phyloP scores from a whole-genome alignment of 1,284 basidiomycete genomes.

The Somion occarium region DNA sequence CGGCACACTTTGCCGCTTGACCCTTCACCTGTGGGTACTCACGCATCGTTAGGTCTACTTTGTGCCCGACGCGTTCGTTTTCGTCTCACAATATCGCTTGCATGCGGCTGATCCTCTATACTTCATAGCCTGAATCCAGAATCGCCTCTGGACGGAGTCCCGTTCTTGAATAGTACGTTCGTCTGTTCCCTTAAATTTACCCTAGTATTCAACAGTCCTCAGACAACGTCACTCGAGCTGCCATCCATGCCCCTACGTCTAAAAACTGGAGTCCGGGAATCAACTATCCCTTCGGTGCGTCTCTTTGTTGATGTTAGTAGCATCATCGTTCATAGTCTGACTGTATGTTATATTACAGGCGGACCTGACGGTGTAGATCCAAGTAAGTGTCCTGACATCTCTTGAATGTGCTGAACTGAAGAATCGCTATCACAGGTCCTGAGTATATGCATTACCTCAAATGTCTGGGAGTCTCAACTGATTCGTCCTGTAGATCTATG shows the following conservation, averaged over 20 bases:
- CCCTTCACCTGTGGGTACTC: neutral
- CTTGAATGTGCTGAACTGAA: neutral
- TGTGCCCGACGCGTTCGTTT: conserved; percentile 25
- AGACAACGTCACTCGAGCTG: conserved; percentile 30
- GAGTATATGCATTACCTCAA: conserved; percentile 5
- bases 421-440: conserved; percentile 3
- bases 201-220: neutral
- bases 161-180: conserved; percentile 55
- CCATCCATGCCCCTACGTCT: conserved; percentile 66
- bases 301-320: neutral
- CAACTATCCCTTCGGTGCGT: conserved; percentile 41
- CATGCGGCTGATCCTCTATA: neutral
- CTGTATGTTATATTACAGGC: neutral
- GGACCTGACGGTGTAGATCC: conserved; percentile 12
- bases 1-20: neutral
- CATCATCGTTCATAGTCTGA: no score
- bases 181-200: neutral
- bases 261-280: conserved; percentile 49
- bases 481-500: conserved; percentile 16
- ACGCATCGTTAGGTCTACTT: conserved; percentile 19
- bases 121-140: conserved; percentile 10
- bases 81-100: neutral
- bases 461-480: neutral
- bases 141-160: conserved; percentile 25
- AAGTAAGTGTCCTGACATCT: conserved; percentile 4